These are phyloP conservation scores for Trichoderma erinaceum DNA, from an alignment of 495 filamentous ascomycete genomes.

Conservation along the genomic window DNA sequence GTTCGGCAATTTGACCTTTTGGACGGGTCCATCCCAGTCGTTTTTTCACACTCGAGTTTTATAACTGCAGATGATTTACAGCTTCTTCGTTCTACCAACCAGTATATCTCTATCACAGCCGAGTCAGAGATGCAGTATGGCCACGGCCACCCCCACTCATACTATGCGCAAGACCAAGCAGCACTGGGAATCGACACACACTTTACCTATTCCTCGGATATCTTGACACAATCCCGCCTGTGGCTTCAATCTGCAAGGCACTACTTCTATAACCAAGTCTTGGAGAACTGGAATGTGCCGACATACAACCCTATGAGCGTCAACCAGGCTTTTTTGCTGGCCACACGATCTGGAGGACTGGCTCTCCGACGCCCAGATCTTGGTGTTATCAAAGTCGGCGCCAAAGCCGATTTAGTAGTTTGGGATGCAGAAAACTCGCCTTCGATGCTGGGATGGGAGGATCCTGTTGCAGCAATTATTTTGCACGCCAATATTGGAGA, in stretches of 20 bases:
- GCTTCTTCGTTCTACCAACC: constrained; percentile 32
- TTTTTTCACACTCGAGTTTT: constrained; percentile 37
- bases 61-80: constrained; percentile 25
- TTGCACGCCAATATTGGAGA: constrained; percentile 45
- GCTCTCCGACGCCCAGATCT: constrained; percentile 42
- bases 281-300: constrained; percentile 34
- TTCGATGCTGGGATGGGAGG: constrained; percentile 41
- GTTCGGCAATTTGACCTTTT: constrained; percentile 28
- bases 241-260: constrained; percentile 37
- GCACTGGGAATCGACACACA: constrained; percentile 43
- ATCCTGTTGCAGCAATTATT: constrained; percentile 48
- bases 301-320: constrained; percentile 37
- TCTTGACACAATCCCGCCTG: constrained; percentile 39
- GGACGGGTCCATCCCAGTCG: constrained; percentile 31
- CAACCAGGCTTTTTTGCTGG: constrained; percentile 45
- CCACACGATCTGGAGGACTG: constrained; percentile 40
- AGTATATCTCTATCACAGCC: constrained; percentile 40
- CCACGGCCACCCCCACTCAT: constrained; percentile 30
- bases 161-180: constrained; percentile 37
- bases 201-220: constrained; percentile 38
- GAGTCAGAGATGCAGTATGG: constrained; percentile 44
- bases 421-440: constrained; percentile 40
- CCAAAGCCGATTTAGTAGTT: constrained; percentile 46
- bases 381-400: constrained; percentile 38
- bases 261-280: constrained; percentile 28